These are phyloP conservation scores for Brasenia schreberi DNA, from an alignment of 164 flowering plant genomes.

Conservation along the genomic window DNA sequence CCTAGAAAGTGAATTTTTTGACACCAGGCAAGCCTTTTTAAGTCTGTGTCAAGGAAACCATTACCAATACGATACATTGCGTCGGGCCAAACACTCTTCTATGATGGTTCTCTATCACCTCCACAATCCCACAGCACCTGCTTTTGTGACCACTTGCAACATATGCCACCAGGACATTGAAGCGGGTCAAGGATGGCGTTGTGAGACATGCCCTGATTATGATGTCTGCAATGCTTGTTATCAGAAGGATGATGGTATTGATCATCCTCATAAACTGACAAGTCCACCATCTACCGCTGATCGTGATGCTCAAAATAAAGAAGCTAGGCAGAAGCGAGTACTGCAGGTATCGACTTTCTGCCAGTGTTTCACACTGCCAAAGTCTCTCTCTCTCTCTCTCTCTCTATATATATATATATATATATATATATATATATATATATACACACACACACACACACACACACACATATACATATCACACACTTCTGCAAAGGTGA, in stretches of 20 bases:
- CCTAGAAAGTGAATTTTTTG: conserved; percentile 19
- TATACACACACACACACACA: no score
- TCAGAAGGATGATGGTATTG: conserved; percentile 6
- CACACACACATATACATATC: no score
- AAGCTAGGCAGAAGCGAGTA: background rate
- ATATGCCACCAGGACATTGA: conserved; percentile 14
- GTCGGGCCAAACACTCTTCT: conserved; percentile 52
- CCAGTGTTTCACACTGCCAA: background rate
- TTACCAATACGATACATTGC: conserved; percentile 42
- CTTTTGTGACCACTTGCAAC: conserved; percentile 8
- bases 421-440: no score
- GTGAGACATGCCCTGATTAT: conserved; percentile 13
- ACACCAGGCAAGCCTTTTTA: conserved; percentile 24
- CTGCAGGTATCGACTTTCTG: background rate
- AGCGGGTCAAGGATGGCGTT: conserved; percentile 7
- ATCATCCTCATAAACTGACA: conserved; percentile 15
- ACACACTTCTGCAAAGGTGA: no score
- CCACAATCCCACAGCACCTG: conserved; percentile 6
- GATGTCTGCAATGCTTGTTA: conserved; percentile 18
- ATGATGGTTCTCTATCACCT: conserved; percentile 49
- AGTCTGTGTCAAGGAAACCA: conserved; percentile 29
- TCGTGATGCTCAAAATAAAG: conserved; percentile 1
- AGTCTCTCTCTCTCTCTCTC: no score
- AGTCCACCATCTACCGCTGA: conserved; percentile 3
- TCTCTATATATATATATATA: no score